Conservation (phyloP, 1,284 basidiomycete genomes). For the Rhizoctonia solani region DNA sequence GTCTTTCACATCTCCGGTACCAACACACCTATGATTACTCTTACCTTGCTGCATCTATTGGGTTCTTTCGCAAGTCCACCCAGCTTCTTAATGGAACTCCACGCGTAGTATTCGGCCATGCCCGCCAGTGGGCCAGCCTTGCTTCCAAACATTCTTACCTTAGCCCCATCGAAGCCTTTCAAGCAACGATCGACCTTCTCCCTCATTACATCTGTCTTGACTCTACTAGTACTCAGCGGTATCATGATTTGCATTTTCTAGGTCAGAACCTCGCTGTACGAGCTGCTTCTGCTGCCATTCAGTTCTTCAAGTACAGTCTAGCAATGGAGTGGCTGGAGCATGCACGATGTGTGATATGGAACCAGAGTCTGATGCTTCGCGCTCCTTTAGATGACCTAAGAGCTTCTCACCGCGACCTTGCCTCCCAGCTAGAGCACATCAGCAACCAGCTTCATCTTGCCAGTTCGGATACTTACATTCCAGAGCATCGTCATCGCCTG, state of each 20-base stretch:
- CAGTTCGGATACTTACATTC: not conserved
- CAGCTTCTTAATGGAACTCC: not conserved
- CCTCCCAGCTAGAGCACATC: not conserved
- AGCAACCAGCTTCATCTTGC: not conserved
- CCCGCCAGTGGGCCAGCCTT: not conserved
- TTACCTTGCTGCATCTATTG: not conserved
- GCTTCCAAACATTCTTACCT: not conserved
- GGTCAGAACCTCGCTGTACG: too few species aligned
- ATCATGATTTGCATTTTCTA: not conserved
- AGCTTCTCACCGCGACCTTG: not conserved
- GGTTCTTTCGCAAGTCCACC: not conserved
- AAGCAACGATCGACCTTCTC: too few species aligned
- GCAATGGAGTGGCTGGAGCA: slow-evolving; percentile 25
- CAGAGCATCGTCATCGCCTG: not conserved
- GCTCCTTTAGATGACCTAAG: slow-evolving; percentile 7
- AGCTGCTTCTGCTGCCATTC: slow-evolving; percentile 10
- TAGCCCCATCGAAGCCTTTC: not conserved
- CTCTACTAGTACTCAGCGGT: not conserved
- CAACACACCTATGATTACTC: not conserved
- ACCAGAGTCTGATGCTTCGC: not conserved
- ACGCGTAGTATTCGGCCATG: not conserved
- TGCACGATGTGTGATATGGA: slow-evolving; percentile 3
- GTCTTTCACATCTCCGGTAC: not conserved
- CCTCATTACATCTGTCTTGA: not conserved
- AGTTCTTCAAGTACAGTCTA: not conserved